A percentile compares a stretch with the other conserved stretches of the same genome.
Evolutionary conservation across 179 eudicot genomes (phyloP).

Genomic region (Corrigiola litoralis): DNA sequence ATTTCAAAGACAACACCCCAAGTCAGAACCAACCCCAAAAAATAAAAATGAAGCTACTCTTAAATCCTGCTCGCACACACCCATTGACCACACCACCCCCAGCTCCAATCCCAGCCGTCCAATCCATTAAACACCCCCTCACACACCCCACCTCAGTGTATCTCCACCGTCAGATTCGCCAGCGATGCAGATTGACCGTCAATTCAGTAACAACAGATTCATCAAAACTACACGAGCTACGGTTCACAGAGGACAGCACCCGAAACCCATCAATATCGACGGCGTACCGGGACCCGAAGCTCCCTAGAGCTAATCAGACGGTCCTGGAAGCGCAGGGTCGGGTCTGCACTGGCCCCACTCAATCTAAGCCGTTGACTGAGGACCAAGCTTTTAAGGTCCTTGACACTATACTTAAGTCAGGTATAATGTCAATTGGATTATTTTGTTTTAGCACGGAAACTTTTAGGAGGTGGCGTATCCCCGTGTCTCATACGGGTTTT

Average conservation of each 20-base stretch:
- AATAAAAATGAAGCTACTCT: conserved; percentile 36
- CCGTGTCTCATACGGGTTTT: too few relatives aligned
- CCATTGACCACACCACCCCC: conserved; percentile 11
- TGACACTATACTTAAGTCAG: conserved; percentile 80
- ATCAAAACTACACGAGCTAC: conserved; percentile 30
- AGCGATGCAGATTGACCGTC: conserved; percentile 18
- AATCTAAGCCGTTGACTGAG: conserved; percentile 65
- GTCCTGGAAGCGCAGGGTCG: conserved; percentile 85
- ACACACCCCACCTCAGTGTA: background rate
- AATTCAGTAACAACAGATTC: conserved; percentile 45
- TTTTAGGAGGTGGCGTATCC: too few relatives aligned
- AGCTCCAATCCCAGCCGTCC: conserved; percentile 3
- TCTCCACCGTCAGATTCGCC: conserved; percentile 17
- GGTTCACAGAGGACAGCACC: conserved; percentile 25
- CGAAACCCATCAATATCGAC: conserved; percentile 72
- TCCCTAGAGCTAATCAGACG: conserved; percentile 66
- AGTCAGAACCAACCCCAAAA: background rate
- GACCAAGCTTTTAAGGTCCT: conserved; percentile 77
- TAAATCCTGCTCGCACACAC: conserved; percentile 28
- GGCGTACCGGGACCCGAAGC: conserved; percentile 47
- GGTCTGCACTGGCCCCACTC: conserved; percentile 97
- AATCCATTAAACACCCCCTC: background rate
- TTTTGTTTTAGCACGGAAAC: too few relatives aligned
- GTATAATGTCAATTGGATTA: too few relatives aligned
- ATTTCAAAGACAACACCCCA: background rate